These are phyloP conservation scores for Viola odorata DNA, from an alignment of 345 rosid genomes.

Conservation along the genomic window DNA sequence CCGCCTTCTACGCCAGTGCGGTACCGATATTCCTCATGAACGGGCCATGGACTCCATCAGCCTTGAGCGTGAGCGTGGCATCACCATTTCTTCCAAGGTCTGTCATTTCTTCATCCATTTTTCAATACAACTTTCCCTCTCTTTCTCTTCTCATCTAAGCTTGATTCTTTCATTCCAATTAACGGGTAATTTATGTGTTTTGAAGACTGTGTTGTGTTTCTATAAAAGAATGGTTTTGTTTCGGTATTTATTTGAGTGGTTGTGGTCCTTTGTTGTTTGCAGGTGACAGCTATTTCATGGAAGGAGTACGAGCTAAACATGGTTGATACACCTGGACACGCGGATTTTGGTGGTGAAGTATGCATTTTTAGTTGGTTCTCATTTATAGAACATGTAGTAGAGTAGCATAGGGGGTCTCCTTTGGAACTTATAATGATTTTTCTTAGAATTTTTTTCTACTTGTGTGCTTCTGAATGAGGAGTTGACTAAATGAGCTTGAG, in stretches of 20 bases:
- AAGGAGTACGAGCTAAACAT: slow-evolving; percentile 85
- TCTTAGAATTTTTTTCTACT: too few relatives aligned
- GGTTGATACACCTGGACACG: slow-evolving; percentile 99
- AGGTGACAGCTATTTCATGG: slow-evolving; percentile 91
- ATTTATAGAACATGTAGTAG: background rate
- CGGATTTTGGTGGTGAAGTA: too few relatives aligned
- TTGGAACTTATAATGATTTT: too few relatives aligned
- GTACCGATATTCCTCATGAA: slow-evolving; percentile 94
- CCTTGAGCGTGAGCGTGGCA: slow-evolving; percentile 95
- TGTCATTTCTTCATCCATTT: background rate
- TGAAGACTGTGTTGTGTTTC: background rate
- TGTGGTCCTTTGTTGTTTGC: slow-evolving; percentile 10
- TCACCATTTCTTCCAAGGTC: slow-evolving; percentile 94
- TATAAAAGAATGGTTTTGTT: background rate
- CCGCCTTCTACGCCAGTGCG: slow-evolving; percentile 94
- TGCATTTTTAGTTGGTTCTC: slow-evolving; percentile 16
- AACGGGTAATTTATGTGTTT: background rate
- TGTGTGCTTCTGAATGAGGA: too few relatives aligned
- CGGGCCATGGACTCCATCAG: slow-evolving; percentile 98
- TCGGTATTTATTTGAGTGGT: background rate
- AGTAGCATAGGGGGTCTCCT: too few relatives aligned
- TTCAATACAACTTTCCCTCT: background rate
- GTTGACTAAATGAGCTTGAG: too few relatives aligned
- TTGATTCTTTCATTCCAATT: too few relatives aligned
- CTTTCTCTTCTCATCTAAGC: too few relatives aligned